These are phyloP conservation scores for Pythium graminicola DNA, from an alignment of 352 stramenopile species.

Conservation along the genomic window DNA sequence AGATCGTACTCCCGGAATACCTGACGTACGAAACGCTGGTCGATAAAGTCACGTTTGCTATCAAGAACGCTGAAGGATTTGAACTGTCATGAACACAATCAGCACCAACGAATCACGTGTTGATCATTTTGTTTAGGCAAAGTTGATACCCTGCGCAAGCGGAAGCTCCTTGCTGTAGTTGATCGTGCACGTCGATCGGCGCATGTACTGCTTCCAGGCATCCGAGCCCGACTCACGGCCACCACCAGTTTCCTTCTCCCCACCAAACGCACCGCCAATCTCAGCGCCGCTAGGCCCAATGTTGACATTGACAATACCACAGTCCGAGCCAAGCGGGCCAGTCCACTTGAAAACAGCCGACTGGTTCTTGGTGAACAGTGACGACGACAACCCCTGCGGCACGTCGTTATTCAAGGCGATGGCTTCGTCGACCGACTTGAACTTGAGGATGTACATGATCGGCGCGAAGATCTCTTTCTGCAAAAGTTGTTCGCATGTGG, in stretches of 20 bases:
- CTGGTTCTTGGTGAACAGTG: conserved; percentile 90
- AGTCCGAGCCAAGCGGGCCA: conserved; percentile 84
- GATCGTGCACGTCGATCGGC: conserved; percentile 90
- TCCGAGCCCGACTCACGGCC: conserved; percentile 89
- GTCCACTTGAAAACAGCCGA: conserved; percentile 91
- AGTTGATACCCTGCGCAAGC: conserved; percentile 91
- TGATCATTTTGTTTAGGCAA: conserved; percentile 39
- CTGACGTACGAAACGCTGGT: conserved; percentile 50
- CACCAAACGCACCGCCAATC: conserved; percentile 90
- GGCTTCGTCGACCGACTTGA: conserved; percentile 85
- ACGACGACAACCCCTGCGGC: conserved; percentile 88
- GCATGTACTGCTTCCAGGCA: conserved; percentile 94
- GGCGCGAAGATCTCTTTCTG: conserved; percentile 90
- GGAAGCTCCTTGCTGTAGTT: conserved; percentile 91
- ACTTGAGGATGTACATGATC: conserved; percentile 89
- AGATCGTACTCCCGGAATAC: conserved; percentile 83
- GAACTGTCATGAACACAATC: conserved; percentile 51
- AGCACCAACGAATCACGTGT: neutral
- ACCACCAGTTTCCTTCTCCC: conserved; percentile 90
- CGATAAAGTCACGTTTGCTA: conserved; percentile 71
- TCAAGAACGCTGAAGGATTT: conserved; percentile 75
- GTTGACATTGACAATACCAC: conserved; percentile 92
- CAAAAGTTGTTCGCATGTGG: conserved; percentile 1
- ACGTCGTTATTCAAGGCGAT: conserved; percentile 91
- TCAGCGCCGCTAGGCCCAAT: conserved; percentile 89